Percentiles rank a stretch among this genome's conserved stretches.
phyloP scores from a whole-genome alignment of 2,329 filamentous ascomycete species.

The Cladosporium phlei region DNA sequence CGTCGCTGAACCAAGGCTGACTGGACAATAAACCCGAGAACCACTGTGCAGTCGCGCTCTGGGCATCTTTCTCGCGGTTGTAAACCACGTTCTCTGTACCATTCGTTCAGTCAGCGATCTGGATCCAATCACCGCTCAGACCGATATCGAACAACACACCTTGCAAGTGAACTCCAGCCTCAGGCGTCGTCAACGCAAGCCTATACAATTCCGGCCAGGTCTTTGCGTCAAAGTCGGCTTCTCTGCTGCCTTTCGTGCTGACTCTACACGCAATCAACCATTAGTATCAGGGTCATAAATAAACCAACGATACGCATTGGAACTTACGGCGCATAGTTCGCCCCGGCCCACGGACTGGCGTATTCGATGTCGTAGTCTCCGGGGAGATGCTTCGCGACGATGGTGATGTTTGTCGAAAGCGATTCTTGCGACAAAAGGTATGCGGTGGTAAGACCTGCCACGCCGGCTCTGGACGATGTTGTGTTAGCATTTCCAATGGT shows the following conservation, averaged over 20 bases:
- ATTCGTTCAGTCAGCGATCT: background rate
- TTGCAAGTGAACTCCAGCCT: conserved; percentile 16
- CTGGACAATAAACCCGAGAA: background rate
- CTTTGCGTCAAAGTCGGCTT: conserved; percentile 19
- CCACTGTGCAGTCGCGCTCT: background rate
- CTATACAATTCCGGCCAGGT: conserved; percentile 4
- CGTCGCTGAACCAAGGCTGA: conserved; percentile 62
- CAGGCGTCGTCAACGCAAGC: conserved; percentile 19
- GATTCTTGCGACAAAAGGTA: conserved; percentile 52
- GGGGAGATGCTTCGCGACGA: conserved; percentile 78
- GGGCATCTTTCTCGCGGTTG: conserved; percentile 33
- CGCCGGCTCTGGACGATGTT: conserved; percentile 52
- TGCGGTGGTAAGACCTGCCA: conserved; percentile 59
- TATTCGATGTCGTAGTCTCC: conserved; percentile 85
- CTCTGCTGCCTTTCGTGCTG: conserved; percentile 40
- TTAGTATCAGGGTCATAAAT: conserved; percentile 67
- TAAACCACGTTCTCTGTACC: background rate
- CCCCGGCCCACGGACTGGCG: conserved; percentile 78
- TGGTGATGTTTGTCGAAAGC: conserved; percentile 51
- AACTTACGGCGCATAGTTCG: conserved; percentile 67
- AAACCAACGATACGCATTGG: background rate
- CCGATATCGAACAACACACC: background rate
- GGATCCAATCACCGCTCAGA: no score
- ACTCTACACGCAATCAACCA: conserved; percentile 60
- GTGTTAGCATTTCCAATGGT: no score